Percentiles rank a stretch among this genome's conserved stretches.
Conservation (phyloP, 106 monocot species). For the Apostasia ramifera region DNA sequence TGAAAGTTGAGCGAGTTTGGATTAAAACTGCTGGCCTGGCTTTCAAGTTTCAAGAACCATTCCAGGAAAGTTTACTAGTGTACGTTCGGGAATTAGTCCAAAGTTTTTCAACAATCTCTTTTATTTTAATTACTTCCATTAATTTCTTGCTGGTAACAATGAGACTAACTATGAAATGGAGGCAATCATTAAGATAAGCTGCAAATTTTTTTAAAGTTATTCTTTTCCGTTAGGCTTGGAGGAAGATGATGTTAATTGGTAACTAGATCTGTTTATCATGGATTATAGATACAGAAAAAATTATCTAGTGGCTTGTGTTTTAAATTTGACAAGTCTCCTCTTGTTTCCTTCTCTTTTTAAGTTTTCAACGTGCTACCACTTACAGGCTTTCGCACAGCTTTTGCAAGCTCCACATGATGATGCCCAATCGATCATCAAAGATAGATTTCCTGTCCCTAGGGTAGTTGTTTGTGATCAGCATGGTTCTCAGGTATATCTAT, state of each 20-base stretch:
- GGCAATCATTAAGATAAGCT: no score
- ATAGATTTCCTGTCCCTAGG: constrained; percentile 93
- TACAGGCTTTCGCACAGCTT: constrained; percentile 85
- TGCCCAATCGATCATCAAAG: constrained; percentile 65
- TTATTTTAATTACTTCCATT: no score
- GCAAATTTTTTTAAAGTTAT: no score
- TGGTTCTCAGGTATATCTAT: constrained; percentile 76
- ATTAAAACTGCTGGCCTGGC: no score
- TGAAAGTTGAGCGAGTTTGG: no score
- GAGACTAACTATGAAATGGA: no score
- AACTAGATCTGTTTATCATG: not conserved
- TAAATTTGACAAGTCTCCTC: not conserved
- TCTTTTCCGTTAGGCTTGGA: not conserved
- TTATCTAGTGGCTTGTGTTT: not conserved
- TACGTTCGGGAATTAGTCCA: no score
- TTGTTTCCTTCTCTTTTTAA: not conserved
- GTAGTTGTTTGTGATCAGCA: constrained; percentile 99
- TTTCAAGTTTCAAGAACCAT: no score
- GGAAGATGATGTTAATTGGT: not conserved
- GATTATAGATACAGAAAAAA: no score
- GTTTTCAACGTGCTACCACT: not conserved
- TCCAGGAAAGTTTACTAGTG: no score
- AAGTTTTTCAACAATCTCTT: no score
- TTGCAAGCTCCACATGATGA: constrained; percentile 93
- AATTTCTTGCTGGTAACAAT: no score